These are phyloP conservation scores for Chondrus crispus DNA, from an alignment of 23 red algal genomes.

Conservation along the genomic window DNA sequence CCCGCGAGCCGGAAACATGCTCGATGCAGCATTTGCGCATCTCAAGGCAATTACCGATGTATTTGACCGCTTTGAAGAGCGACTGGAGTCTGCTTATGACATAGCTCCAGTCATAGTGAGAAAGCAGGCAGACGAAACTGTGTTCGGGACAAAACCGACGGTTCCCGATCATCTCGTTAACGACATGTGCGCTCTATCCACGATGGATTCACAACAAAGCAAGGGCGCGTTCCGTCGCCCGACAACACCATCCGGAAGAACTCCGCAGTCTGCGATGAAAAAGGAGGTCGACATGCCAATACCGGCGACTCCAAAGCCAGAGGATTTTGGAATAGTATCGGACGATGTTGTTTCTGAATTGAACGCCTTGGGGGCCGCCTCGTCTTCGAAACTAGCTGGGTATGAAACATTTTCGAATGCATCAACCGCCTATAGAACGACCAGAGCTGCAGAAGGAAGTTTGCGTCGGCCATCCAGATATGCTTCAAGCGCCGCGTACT, in stretches of 20 bases:
- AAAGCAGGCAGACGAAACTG: neutral
- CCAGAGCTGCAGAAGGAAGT: too few species aligned
- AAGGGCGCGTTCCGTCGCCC: neutral
- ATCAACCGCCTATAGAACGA: neutral
- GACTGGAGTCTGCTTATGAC: neutral
- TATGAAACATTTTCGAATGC: neutral
- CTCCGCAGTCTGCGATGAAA: neutral
- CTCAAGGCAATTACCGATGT: slow-evolving; percentile 16
- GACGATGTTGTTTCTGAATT: too few species aligned
- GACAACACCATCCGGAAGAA: too few species aligned
- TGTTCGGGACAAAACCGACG: neutral
- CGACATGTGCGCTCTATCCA: neutral
- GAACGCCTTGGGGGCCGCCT: too few species aligned
- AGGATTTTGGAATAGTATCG: slow-evolving; percentile 35
- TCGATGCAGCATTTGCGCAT: neutral
- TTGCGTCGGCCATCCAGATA: too few species aligned
- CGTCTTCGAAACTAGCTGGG: too few species aligned
- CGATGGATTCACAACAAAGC: neutral
- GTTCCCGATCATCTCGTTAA: neutral
- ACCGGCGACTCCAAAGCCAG: slow-evolving; percentile 25
- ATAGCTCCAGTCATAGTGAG: neutral
- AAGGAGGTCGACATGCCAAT: neutral
- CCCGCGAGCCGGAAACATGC: neutral
- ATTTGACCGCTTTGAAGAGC: slow-evolving; percentile 10
- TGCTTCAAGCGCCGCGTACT: too few species aligned